phyloP scores from a whole-genome alignment of 176 grass and related monocot genomes.

The Areca catechu region DNA sequence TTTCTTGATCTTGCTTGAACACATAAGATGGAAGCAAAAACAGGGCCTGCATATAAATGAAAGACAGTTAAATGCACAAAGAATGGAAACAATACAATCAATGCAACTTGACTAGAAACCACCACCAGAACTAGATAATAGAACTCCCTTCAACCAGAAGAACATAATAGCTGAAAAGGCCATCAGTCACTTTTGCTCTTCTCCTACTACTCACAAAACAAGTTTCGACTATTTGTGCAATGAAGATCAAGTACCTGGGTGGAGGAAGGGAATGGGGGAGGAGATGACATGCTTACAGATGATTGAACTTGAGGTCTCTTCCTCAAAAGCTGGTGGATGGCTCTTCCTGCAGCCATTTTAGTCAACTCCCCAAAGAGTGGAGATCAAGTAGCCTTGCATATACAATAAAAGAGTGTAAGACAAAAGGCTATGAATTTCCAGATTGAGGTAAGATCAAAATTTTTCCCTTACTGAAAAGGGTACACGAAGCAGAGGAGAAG shows the following conservation, averaged over 20 bases:
- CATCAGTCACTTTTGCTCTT: too few relatives aligned
- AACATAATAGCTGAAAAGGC: too few relatives aligned
- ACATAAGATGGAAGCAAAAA: conserved; percentile 11
- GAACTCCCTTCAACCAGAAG: too few relatives aligned
- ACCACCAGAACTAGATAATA: neutral
- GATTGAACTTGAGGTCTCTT: conserved; percentile 13
- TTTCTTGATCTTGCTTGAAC: neutral
- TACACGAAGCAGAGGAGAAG: too few relatives aligned
- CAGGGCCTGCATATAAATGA: conserved; percentile 3
- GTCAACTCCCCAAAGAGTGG: neutral
- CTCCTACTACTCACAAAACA: neutral
- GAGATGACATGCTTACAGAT: conserved; percentile 7
- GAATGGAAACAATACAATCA: neutral
- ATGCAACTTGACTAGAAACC: neutral
- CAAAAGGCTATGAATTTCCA: too few relatives aligned
- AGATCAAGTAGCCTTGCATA: too few relatives aligned
- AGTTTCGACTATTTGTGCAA: neutral
- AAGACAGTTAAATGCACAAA: neutral
- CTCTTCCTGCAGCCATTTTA: conserved; percentile 13
- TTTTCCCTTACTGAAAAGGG: too few relatives aligned
- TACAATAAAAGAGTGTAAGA: too few relatives aligned
- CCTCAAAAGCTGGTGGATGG: conserved; percentile 11
- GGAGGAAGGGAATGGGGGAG: too few relatives aligned
- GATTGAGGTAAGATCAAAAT: too few relatives aligned
- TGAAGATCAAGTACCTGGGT: neutral